Conservation (phyloP, 306 rosid species). For the Fragaria vesca region DNA sequence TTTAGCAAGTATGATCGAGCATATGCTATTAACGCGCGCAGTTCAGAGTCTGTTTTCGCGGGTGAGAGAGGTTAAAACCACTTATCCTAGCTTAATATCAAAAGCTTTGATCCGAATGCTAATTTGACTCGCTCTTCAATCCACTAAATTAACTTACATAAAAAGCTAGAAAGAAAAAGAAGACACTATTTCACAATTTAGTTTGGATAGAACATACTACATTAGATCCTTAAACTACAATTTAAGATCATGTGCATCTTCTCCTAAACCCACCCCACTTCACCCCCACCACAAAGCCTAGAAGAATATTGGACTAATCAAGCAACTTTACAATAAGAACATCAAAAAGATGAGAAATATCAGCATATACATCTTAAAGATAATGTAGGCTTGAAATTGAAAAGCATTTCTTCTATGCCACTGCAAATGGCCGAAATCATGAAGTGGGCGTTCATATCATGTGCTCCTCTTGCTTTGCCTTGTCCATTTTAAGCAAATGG, state of each 20-base stretch:
- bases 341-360: neutral
- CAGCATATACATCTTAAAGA: neutral
- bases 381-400: neutral
- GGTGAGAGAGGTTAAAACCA: neutral
- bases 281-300: constrained; percentile 12
- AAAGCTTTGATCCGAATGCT: too few relatives aligned
- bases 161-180: neutral
- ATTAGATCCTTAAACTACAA: neutral
- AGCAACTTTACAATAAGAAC: constrained; percentile 3
- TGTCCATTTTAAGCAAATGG: constrained; percentile 23
- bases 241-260: constrained; percentile 6
- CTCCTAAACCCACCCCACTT: constrained; percentile 16
- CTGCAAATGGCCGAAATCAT: constrained; percentile 37
- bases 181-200: neutral
- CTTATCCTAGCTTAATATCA: too few relatives aligned
- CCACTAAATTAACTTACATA: neutral
- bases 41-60: too few relatives aligned
- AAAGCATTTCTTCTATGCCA: neutral
- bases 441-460: constrained; percentile 38
- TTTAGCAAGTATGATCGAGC: neutral
- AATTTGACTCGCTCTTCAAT: neutral
- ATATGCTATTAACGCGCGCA: neutral
- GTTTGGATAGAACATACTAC: neutral
- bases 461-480: constrained; percentile 24
- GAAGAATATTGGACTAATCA: constrained; percentile 7